phyloP scores from a whole-genome alignment of 306 rosid species.

The Malus asiatica region DNA sequence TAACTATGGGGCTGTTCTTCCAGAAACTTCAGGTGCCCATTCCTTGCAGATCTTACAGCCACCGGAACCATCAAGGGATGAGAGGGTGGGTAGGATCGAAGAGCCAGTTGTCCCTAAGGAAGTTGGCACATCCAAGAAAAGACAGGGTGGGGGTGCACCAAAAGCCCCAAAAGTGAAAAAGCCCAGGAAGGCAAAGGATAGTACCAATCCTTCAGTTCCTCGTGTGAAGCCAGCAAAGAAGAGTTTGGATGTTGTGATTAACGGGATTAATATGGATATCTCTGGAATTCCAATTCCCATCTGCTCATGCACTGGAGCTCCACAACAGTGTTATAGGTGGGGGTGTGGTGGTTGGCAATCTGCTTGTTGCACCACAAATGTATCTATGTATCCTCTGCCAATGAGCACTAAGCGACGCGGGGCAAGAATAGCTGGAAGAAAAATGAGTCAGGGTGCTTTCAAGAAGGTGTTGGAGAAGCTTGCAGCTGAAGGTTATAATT shows the following conservation, averaged over 20 bases:
- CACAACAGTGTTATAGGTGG: conserved; percentile 95
- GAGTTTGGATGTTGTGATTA: conserved; percentile 74
- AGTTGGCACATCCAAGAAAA: conserved; percentile 52
- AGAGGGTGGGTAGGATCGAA: conserved; percentile 46
- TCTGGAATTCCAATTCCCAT: conserved; percentile 83
- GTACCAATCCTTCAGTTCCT: conserved; percentile 44
- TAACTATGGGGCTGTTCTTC: conserved; percentile 48
- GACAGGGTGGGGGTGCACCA: conserved; percentile 55
- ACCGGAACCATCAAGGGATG: conserved; percentile 48
- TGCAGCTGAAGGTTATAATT: conserved; percentile 90
- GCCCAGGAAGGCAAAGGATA: conserved; percentile 69
- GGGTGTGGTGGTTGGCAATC: conserved; percentile 99
- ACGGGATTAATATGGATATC: conserved; percentile 75
- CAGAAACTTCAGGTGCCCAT: conserved; percentile 62
- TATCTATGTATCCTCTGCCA: conserved; percentile 84
- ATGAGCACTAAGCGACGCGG: conserved; percentile 97
- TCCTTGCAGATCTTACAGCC: conserved; percentile 54
- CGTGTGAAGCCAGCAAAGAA: conserved; percentile 66
- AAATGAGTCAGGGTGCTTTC: conserved; percentile 98
- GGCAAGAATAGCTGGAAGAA: conserved; percentile 95
- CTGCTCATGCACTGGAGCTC: conserved; percentile 85
- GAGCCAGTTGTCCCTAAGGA: conserved; percentile 56
- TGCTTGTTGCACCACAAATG: conserved; percentile 89
- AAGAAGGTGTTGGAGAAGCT: conserved; percentile 98
- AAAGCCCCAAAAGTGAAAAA: conserved; percentile 74